Evolutionary conservation across 2,329 filamentous ascomycete species (phyloP).

Genomic region (Aspergillus uvarum): DNA sequence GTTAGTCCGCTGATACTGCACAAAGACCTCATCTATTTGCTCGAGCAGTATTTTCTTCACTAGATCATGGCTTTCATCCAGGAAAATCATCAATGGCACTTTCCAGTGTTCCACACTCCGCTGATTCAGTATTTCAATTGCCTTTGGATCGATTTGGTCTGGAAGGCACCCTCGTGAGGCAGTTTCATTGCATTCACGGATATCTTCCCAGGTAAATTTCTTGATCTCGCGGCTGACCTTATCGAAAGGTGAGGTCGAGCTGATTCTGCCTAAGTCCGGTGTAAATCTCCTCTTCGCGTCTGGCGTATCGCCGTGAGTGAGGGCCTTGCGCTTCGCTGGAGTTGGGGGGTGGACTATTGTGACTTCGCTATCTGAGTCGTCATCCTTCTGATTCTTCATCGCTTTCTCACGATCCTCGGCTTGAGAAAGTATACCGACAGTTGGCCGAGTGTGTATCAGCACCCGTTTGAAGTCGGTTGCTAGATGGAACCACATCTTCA

Average conservation of each 20-base stretch:
- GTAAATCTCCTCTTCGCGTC: not conserved
- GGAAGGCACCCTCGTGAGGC: slow-evolving; percentile 60
- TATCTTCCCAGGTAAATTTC: slow-evolving; percentile 37
- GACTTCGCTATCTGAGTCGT: slow-evolving; percentile 32
- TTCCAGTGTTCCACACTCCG: slow-evolving; percentile 62
- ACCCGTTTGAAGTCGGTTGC: slow-evolving; percentile 54
- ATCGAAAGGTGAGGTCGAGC: slow-evolving; percentile 25
- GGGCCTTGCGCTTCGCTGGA: slow-evolving; percentile 25
- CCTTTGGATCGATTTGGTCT: slow-evolving; percentile 58
- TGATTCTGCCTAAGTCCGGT: slow-evolving; percentile 2
- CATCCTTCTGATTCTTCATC: slow-evolving; percentile 12
- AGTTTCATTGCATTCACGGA: slow-evolving; percentile 56
- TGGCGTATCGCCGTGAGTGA: slow-evolving; percentile 1
- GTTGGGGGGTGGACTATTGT: not conserved
- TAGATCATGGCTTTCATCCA: slow-evolving; percentile 30
- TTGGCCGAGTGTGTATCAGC: slow-evolving; percentile 46
- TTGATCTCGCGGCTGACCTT: slow-evolving; percentile 19
- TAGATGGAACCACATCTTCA: slow-evolving; percentile 45
- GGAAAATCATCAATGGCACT: slow-evolving; percentile 49
- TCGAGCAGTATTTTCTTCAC: slow-evolving; percentile 41
- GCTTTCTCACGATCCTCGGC: slow-evolving; percentile 33
- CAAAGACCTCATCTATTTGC: slow-evolving; percentile 46
- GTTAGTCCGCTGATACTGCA: slow-evolving; percentile 35
- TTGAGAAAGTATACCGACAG: slow-evolving; percentile 29
- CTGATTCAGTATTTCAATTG: slow-evolving; percentile 59